These are phyloP conservation scores for Rauvolfia tetraphylla DNA, from an alignment of 257 asterid genomes.

Conservation along the genomic window DNA sequence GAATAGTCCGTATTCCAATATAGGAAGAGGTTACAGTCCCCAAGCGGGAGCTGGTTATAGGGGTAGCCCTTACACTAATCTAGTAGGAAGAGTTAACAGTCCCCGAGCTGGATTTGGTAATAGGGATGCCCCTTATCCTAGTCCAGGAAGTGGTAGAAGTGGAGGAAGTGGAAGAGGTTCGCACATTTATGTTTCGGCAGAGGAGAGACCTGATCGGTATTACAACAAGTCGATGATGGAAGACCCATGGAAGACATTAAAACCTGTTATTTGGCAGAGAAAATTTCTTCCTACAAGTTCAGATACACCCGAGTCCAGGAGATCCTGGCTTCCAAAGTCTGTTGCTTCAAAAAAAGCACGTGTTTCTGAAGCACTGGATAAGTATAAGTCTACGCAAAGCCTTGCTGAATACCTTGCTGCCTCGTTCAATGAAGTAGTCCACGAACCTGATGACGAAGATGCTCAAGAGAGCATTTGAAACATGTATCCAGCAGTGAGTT, in stretches of 20 bases:
- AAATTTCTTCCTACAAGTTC: conserved; percentile 4
- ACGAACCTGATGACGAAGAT: conserved; percentile 13
- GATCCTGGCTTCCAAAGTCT: conserved; percentile 53
- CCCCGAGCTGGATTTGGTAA: conserved; percentile 27
- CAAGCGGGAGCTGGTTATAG: conserved; percentile 32
- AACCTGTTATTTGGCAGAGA: conserved; percentile 57
- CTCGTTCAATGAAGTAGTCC: conserved; percentile 41
- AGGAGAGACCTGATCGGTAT: conserved; percentile 40
- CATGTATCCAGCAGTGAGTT: not conserved
- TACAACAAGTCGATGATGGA: conserved; percentile 68
- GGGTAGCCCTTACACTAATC: conserved; percentile 19
- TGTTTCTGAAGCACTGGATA: conserved; percentile 37
- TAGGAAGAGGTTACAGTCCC: conserved; percentile 43
- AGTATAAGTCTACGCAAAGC: conserved; percentile 43
- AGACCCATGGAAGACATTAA: conserved; percentile 70
- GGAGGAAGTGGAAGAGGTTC: conserved; percentile 35
- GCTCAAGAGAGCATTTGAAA: conserved; percentile 12
- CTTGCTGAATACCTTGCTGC: conserved; percentile 79
- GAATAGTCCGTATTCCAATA: conserved; percentile 19
- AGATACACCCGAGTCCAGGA: conserved; percentile 17
- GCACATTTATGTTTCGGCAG: conserved; percentile 32
- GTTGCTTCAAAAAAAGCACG: conserved; percentile 47
- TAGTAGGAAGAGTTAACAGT: conserved; percentile 50
- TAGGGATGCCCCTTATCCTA: conserved; percentile 19
- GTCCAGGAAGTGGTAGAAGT: conserved; percentile 45